phyloP scores from a whole-genome alignment of 2,329 filamentous ascomycete genomes.

The Hymenoscyphus linearis region DNA sequence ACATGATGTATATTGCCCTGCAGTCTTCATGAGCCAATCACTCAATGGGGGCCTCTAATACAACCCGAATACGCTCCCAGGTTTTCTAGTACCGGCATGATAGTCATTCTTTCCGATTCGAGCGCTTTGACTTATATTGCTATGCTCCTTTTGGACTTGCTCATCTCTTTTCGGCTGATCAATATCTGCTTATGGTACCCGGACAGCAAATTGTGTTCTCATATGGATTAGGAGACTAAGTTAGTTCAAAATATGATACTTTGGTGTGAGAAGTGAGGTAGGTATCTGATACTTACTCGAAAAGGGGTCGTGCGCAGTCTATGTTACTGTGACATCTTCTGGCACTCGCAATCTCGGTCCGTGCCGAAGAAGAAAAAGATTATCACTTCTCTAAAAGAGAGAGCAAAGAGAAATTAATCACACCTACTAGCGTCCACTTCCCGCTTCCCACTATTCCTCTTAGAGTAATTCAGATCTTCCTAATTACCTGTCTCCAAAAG shows the following conservation, averaged over 20 bases:
- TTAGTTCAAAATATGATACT: background rate
- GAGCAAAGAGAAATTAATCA: background rate
- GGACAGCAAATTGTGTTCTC: background rate
- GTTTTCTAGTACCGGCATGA: background rate
- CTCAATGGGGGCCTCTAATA: background rate
- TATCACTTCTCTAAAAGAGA: background rate
- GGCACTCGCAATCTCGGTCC: background rate
- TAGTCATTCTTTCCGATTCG: background rate
- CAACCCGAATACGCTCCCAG: background rate
- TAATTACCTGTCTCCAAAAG: background rate
- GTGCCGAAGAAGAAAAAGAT: background rate
- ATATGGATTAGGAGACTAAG: background rate
- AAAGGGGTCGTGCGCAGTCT: no score
- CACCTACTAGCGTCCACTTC: background rate
- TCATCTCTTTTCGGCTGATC: background rate
- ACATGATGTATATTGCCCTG: background rate
- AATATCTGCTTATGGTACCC: background rate
- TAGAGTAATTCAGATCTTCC: background rate
- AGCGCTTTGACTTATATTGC: background rate
- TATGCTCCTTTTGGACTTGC: background rate
- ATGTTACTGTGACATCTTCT: background rate
- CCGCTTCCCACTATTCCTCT: background rate
- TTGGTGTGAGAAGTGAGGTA: background rate
- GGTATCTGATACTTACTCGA: background rate
- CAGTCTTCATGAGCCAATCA: background rate